Percentiles rank a stretch among this genome's conserved stretches.
Conservation (phyloP, 2,329 filamentous ascomycete species). For the Epichloe elymi region DNA sequence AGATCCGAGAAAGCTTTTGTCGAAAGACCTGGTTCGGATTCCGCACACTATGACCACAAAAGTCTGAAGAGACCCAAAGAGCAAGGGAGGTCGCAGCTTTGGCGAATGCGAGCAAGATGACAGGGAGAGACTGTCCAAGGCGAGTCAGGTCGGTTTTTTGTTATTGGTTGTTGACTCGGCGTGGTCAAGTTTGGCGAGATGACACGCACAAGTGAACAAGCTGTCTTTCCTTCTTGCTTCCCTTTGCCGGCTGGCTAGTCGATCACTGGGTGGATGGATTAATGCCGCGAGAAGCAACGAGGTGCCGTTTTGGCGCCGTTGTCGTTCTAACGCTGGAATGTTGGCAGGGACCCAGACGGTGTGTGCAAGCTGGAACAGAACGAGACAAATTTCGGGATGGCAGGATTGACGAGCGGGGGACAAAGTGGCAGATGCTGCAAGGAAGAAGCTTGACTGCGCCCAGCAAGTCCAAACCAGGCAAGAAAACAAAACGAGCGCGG, state of each 20-base stretch:
- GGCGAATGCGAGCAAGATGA: neutral
- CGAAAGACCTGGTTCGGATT: neutral
- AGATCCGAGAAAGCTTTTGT: neutral
- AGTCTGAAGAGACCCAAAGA: neutral
- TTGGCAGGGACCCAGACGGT: neutral
- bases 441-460: too few species aligned
- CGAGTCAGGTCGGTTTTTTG: neutral
- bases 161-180: neutral
- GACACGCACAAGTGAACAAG: neutral
- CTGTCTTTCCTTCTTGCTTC: neutral
- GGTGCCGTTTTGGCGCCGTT: neutral
- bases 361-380: neutral
- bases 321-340: constrained; percentile 1
- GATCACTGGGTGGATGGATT: neutral
- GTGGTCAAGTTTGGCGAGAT: neutral
- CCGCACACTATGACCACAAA: neutral
- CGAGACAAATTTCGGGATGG: neutral
- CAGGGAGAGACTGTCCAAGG: neutral
- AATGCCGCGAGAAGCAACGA: neutral
- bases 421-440: neutral
- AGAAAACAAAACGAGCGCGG: neutral
- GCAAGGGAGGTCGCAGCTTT: neutral
- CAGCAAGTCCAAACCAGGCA: neutral
- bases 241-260: neutral
- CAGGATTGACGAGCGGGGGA: neutral